Conservation (phyloP, 164 flowering plant genomes). For the Berberis vulgaris region DNA sequence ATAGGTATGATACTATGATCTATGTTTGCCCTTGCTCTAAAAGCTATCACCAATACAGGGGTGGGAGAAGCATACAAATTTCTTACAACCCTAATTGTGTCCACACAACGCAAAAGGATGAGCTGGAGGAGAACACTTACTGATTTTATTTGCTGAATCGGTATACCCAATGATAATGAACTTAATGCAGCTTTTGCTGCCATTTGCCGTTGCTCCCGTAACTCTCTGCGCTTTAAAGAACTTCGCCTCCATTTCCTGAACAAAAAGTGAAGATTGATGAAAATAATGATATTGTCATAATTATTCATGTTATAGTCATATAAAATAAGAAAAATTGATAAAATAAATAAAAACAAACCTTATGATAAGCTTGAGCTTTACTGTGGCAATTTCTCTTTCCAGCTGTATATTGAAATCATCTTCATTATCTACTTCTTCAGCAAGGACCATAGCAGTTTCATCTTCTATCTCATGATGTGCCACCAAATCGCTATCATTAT, state of each 20-base stretch:
- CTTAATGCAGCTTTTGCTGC: slow-evolving; percentile 69
- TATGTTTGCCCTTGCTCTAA: not conserved
- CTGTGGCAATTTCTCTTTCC: slow-evolving; percentile 55
- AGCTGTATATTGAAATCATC: slow-evolving; percentile 10
- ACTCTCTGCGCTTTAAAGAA: slow-evolving; percentile 34
- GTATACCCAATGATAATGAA: slow-evolving; percentile 69
- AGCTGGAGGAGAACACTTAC: slow-evolving; percentile 28
- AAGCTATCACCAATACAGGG: not conserved
- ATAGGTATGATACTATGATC: not conserved
- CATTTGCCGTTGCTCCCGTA: slow-evolving; percentile 53
- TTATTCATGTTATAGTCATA: not conserved
- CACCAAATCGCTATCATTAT: slow-evolving; percentile 19
- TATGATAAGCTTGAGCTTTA: slow-evolving; percentile 67
- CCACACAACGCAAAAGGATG: not conserved
- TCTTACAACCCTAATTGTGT: not conserved
- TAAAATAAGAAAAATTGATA: not conserved
- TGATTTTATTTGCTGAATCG: slow-evolving; percentile 33
- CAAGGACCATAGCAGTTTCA: slow-evolving; percentile 17
- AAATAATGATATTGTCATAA: not conserved
- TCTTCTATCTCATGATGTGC: slow-evolving; percentile 23
- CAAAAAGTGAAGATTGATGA: slow-evolving; percentile 6
- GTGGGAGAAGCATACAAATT: not conserved
- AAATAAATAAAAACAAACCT: slow-evolving; percentile 37
- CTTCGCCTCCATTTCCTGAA: slow-evolving; percentile 83
- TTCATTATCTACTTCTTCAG: slow-evolving; percentile 8